phyloP scores from a whole-genome alignment of 768 basidiomycete genomes.

The Boletellus ananas region DNA sequence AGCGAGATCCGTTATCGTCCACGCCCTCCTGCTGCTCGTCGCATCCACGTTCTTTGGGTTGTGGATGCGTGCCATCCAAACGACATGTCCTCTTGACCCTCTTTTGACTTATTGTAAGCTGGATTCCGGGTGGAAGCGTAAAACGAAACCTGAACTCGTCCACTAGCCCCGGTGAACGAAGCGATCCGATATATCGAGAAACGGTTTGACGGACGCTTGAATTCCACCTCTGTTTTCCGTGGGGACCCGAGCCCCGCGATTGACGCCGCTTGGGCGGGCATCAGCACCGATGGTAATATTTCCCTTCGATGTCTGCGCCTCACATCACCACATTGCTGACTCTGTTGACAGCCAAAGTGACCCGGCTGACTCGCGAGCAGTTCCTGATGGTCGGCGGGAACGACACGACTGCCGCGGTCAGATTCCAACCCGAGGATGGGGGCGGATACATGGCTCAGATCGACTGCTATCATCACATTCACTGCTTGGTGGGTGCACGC shows the following conservation, averaged over 20 bases:
- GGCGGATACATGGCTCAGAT: slow-evolving; percentile 9
- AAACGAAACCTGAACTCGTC: neutral
- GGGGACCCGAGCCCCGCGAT: slow-evolving; percentile 1
- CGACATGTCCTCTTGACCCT: neutral
- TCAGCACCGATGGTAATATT: neutral
- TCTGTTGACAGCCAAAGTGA: neutral
- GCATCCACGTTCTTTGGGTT: neutral
- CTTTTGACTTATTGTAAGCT: neutral
- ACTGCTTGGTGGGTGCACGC: slow-evolving; percentile 2
- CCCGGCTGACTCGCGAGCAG: slow-evolving; percentile 5
- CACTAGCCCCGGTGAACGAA: neutral
- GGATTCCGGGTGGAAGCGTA: neutral
- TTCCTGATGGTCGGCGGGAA: neutral
- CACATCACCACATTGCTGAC: neutral
- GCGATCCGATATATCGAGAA: slow-evolving; percentile 2
- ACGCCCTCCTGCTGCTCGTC: neutral
- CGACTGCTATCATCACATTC: slow-evolving; percentile 6
- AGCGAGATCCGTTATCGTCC: neutral
- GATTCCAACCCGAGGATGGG: slow-evolving; percentile 5
- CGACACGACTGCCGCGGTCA: neutral
- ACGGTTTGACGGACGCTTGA: slow-evolving; percentile 1
- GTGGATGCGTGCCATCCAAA: neutral
- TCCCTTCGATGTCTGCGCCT: neutral
- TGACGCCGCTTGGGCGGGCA: slow-evolving; percentile 2
- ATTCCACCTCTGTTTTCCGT: neutral